Conservation (phyloP, 1,284 basidiomycete species). For the Cutaneotrichosporon sp. region DNA sequence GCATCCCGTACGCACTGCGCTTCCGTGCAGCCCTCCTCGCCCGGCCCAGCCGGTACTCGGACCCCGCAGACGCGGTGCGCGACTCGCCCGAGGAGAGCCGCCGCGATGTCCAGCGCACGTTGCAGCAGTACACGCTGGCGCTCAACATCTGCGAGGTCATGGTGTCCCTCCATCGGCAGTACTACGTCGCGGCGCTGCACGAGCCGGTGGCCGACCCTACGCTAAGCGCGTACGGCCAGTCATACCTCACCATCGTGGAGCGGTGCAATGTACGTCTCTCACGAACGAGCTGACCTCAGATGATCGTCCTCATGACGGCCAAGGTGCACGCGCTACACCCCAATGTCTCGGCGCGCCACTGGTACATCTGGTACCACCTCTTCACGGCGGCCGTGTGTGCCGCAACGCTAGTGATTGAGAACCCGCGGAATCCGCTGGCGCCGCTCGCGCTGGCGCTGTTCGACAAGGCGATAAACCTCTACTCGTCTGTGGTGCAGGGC, state of each 20-base stretch:
- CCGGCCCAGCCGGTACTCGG: slow-evolving; percentile 24
- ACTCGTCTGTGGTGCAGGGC: slow-evolving; percentile 26
- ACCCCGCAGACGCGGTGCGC: slow-evolving; percentile 15
- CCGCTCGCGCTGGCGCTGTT: slow-evolving; percentile 30
- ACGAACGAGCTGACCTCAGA: slow-evolving; percentile 19
- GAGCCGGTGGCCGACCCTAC: slow-evolving; percentile 26
- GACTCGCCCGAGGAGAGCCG: slow-evolving; percentile 23
- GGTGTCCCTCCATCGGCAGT: slow-evolving; percentile 31
- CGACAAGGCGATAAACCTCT: slow-evolving; percentile 29
- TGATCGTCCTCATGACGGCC: slow-evolving; percentile 34
- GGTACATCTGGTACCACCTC: slow-evolving; percentile 33
- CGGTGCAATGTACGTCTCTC: slow-evolving; percentile 27
- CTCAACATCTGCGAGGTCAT: slow-evolving; percentile 32
- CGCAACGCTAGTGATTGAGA: slow-evolving; percentile 32
- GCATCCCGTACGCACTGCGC: slow-evolving; percentile 26
- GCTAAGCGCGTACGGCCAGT: slow-evolving; percentile 22
- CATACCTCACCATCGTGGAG: slow-evolving; percentile 33
- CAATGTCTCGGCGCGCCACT: slow-evolving; percentile 34
- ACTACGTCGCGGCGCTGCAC: slow-evolving; percentile 31
- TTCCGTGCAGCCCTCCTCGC: slow-evolving; percentile 28
- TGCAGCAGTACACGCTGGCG: slow-evolving; percentile 30
- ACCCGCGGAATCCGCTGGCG: slow-evolving; percentile 30
- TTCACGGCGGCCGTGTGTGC: slow-evolving; percentile 39
- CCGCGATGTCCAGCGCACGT: slow-evolving; percentile 25
- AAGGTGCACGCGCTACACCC: slow-evolving; percentile 32